A percentile compares a stretch with the other conserved stretches of the same genome.
phyloP scores from a whole-genome alignment of 129 eudicot genomes.

The Chrysanthemum lavandulifolium region DNA sequence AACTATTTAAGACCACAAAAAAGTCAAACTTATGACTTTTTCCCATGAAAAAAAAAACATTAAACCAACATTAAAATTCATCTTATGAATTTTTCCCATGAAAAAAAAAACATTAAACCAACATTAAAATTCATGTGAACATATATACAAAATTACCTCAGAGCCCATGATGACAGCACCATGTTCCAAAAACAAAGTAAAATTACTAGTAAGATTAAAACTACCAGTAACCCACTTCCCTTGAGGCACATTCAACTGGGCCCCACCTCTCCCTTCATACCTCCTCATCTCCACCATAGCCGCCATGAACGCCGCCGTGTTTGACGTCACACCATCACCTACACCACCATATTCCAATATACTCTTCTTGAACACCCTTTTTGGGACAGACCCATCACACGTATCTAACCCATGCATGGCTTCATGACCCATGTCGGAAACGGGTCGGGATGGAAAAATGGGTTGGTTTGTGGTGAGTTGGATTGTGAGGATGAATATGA shows the following conservation, averaged over 20 bases:
- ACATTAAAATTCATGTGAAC: background rate
- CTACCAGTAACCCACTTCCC: slow-evolving; percentile 94
- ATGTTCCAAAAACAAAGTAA: slow-evolving; percentile 78
- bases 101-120: slow-evolving; percentile 5
- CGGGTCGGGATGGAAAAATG: slow-evolving; percentile 22
- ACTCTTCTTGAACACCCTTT: slow-evolving; percentile 60
- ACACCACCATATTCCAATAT: slow-evolving; percentile 83
- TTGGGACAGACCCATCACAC: slow-evolving; percentile 36
- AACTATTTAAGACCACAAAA: slow-evolving; percentile 6
- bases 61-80: background rate
- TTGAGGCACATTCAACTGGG: slow-evolving; percentile 72
- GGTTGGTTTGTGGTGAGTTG: slow-evolving; percentile 45
- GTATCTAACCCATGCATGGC: slow-evolving; percentile 44
- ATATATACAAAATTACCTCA: slow-evolving; percentile 43
- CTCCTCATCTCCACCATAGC: slow-evolving; percentile 56
- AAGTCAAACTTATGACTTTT: slow-evolving; percentile 19
- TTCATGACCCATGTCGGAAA: slow-evolving; percentile 14
- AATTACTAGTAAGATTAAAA: slow-evolving; percentile 83
- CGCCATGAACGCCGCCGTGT: slow-evolving; percentile 82
- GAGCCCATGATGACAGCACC: slow-evolving; percentile 97
- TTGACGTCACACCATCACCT: slow-evolving; percentile 88
- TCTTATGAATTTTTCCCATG: slow-evolving; percentile 4
- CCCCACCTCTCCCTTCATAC: slow-evolving; percentile 62
- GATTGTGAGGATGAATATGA: slow-evolving; percentile 40
- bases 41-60: background rate